Evolutionary conservation across 768 basidiomycete species (phyloP).

Genomic region (Serpula lacrymans): DNA sequence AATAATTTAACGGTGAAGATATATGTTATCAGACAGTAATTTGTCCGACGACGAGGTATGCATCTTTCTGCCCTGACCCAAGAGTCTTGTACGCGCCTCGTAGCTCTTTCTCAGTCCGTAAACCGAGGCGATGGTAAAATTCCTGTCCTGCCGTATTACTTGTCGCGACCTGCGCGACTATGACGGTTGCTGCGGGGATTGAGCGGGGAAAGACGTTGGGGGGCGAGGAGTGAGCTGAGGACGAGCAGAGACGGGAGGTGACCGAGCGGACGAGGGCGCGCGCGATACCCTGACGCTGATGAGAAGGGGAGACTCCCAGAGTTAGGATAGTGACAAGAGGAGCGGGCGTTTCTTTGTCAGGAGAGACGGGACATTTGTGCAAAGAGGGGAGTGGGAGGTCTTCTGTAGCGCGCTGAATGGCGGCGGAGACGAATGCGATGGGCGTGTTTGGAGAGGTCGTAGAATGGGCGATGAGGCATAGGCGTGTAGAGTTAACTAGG

Average conservation of each 20-base stretch:
- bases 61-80: no score
- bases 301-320: conserved; percentile 23
- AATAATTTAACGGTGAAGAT: no score
- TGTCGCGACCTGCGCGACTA: conserved; percentile 24
- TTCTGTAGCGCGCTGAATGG: no score
- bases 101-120: no score
- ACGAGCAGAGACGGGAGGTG: conserved; percentile 21
- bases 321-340: conserved; percentile 24
- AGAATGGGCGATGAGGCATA: conserved; percentile 29
- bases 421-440: conserved; percentile 27
- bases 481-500: conserved; percentile 23
- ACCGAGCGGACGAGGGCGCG: conserved; percentile 25
- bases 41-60: no score
- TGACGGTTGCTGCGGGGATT: conserved; percentile 11
- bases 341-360: conserved; percentile 8
- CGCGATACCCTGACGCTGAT: conserved; percentile 26
- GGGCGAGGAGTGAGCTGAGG: not conserved
- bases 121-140: conserved; percentile 27
- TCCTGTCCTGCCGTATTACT: conserved; percentile 21
- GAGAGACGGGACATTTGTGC: no score
- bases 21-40: no score
- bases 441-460: conserved; percentile 14
- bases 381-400: conserved; percentile 1
- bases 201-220: not conserved
- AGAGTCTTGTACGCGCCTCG: no score